phyloP scores from a whole-genome alignment of 148 eudicot species.

The Tetragonia tetragonoides region DNA sequence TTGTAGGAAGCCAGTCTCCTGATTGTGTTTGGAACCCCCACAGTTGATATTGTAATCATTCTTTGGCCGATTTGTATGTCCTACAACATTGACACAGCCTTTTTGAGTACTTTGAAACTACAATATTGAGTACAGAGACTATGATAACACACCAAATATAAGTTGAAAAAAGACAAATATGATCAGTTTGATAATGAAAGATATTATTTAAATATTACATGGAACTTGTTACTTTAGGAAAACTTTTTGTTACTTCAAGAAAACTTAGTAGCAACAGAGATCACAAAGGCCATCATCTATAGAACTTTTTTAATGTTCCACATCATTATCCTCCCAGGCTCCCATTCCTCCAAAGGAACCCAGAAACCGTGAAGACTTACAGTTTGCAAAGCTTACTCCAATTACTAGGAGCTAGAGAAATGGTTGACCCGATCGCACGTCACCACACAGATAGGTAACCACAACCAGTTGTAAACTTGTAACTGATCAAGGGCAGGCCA shows the following conservation, averaged over 20 bases:
- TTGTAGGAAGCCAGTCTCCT: conserved; percentile 82
- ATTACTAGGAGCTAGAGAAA: conserved; percentile 5
- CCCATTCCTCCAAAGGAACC: not conserved
- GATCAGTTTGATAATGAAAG: conserved; percentile 10
- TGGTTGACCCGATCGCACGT: not conserved
- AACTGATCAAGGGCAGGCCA: not conserved
- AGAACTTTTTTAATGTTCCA: not conserved
- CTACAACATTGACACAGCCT: conserved; percentile 32
- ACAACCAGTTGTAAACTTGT: not conserved
- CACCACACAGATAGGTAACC: not conserved
- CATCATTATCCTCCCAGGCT: not conserved
- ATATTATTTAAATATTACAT: not conserved
- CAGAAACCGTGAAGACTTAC: not conserved
- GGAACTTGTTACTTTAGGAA: not conserved
- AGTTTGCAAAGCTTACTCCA: not conserved
- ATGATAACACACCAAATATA: not conserved
- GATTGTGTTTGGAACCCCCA: conserved; percentile 98
- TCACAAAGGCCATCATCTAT: not conserved
- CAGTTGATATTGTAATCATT: conserved; percentile 97
- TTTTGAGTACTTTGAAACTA: not conserved
- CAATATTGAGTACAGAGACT: not conserved
- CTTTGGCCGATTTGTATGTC: conserved; percentile 96
- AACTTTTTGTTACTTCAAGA: too few relatives aligned
- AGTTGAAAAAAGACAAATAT: not conserved
- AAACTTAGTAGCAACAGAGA: not conserved